Evolutionary conservation across 2,329 filamentous ascomycete genomes (phyloP).

Genomic region (Myriosclerotinia scirpicola): DNA sequence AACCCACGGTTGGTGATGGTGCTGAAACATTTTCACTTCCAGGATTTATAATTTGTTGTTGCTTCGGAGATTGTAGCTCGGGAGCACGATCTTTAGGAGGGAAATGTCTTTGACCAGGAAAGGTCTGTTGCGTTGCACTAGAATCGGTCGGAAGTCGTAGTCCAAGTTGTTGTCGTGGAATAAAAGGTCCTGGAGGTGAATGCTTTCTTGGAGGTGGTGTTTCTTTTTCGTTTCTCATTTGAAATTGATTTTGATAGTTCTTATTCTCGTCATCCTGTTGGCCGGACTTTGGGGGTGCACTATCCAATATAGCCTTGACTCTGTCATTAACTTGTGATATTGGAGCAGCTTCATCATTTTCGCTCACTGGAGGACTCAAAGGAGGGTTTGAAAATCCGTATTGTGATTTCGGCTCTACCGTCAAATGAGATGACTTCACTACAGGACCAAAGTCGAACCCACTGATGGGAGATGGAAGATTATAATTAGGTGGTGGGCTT

Average conservation of each 20-base stretch:
- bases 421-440: conserved; percentile 38
- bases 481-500: conserved; percentile 44
- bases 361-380: conserved; percentile 69
- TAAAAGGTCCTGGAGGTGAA: conserved; percentile 35
- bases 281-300: conserved; percentile 69
- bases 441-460: conserved; percentile 41
- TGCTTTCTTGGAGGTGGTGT: conserved; percentile 49
- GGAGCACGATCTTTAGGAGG: conserved; percentile 36
- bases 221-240: conserved; percentile 74
- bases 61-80: conserved; percentile 26
- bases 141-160: conserved; percentile 50
- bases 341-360: conserved; percentile 67
- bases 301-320: conserved; percentile 77
- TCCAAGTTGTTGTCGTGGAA: conserved; percentile 37
- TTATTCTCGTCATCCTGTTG: conserved; percentile 81
- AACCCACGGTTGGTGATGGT: conserved; percentile 37
- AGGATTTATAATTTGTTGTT: conserved; percentile 25
- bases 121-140: conserved; percentile 45
- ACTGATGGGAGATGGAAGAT: conserved; percentile 45
- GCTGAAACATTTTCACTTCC: conserved; percentile 29
- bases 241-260: conserved; percentile 77
- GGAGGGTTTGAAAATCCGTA: conserved; percentile 51
- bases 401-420: conserved; percentile 40
- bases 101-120: conserved; percentile 50
- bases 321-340: conserved; percentile 72